Evolutionary conservation across 306 rosid species (phyloP).

Genomic region (Cicer yamashitae): DNA sequence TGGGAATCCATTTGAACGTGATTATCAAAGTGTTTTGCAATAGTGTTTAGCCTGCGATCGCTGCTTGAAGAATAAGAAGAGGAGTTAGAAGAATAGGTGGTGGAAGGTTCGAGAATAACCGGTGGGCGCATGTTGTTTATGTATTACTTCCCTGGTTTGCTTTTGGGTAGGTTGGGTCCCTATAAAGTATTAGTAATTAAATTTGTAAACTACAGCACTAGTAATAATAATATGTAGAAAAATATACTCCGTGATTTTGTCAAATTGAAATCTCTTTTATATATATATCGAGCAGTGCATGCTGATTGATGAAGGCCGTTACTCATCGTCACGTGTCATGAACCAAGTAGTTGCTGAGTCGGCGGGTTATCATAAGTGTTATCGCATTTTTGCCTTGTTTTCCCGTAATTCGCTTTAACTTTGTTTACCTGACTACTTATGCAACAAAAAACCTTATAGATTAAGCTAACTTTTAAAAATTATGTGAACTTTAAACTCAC

Average conservation of each 20-base stretch:
- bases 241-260: neutral
- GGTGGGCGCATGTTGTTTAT: constrained; percentile 74
- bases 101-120: constrained; percentile 44
- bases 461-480: too few relatives aligned
- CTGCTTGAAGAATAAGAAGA: constrained; percentile 39
- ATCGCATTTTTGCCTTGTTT: neutral
- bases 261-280: too few relatives aligned
- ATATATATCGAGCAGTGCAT: too few relatives aligned
- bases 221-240: neutral
- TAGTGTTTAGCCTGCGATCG: constrained; percentile 76
- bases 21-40: constrained; percentile 56
- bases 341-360: neutral
- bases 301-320: neutral
- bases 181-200: neutral
- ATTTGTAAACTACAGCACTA: neutral
- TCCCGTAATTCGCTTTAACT: neutral
- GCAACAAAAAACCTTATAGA: neutral
- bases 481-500: too few relatives aligned
- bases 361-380: neutral
- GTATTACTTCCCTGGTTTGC: neutral
- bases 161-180: neutral
- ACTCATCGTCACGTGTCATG: neutral
- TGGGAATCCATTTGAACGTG: constrained; percentile 57
- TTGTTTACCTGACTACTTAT: neutral
- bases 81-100: neutral